Evolutionary conservation across 140 eudicot species (phyloP), one percentile per base, ranked within the genome.

Genomic region (Anethum foeniculum): DNA sequence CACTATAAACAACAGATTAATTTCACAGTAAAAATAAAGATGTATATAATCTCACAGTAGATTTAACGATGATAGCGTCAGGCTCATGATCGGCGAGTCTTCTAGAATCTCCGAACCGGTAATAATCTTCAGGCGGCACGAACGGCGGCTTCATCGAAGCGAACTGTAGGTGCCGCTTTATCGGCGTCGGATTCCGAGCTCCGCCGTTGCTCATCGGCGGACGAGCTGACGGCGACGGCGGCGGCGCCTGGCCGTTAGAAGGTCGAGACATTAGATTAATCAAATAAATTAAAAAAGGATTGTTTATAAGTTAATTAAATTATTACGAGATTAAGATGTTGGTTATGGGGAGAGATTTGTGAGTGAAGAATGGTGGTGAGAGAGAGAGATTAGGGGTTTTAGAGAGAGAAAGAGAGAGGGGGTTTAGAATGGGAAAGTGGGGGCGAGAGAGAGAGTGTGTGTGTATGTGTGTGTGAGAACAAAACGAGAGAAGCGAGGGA

Each of bases 401-500:
- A 75, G 81, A 64, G 81, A 84, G 84, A 76, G 89, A 75, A 47
- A 82, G 79, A 72, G 82, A 81, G 87, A 81, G 78, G 65, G 38
- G 87, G 87, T 85, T 87, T 87, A 79, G 78, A 83, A 80, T 73
- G 81, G 84, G 84, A 83, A 80, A 84, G 86, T 80, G 80, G 83
- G 81, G 21, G 19, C 15, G 73, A 14, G 74, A 82, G 78, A 80
- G 78, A 84, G 84, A 46, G 78, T 11, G 34, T 0, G 51, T 0
- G 51, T 47, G 16, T 47, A 2, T 47, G 15, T 47, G 51, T 47
- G 18, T 27, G 38, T 36, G 49, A 79, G 90, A 64, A 84, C 85
- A 82, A 87, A 87, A 87, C 90, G 90, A 87, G 92, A 89, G 89
- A 88, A 88, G 89, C 71, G 81, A 89, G 85, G 90, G 91, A 89